These are phyloP conservation scores for Scolecobasidium constrictum DNA, from an alignment of 2,329 filamentous ascomycete species.

Conservation along the genomic window DNA sequence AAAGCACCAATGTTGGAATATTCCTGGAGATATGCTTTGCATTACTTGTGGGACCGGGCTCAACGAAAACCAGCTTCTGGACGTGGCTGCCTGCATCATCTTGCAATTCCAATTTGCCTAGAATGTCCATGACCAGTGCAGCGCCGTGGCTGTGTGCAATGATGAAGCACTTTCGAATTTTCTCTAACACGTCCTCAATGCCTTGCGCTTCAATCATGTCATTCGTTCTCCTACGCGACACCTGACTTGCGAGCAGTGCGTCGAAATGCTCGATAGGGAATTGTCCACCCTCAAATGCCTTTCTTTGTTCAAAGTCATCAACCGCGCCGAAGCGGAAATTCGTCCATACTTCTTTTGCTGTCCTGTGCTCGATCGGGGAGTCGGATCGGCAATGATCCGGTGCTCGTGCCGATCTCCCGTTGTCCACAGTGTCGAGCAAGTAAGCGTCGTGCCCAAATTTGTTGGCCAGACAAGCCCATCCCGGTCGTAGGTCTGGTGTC, in stretches of 20 bases:
- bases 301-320: slow-evolving; percentile 4
- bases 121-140: slow-evolving; percentile 2
- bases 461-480: slow-evolving; percentile 6
- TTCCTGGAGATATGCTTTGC: not conserved
- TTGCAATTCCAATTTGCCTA: not conserved
- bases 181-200: slow-evolving; percentile 8
- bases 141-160: slow-evolving; percentile 10
- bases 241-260: slow-evolving; percentile 5
- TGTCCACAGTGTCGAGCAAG: slow-evolving; percentile 8
- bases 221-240: slow-evolving; percentile 8
- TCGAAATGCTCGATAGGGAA: slow-evolving; percentile 9
- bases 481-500: slow-evolving; percentile 10
- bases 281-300: slow-evolving; percentile 4
- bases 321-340: slow-evolving; percentile 7
- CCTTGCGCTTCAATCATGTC: slow-evolving; percentile 8
- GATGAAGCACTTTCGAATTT: slow-evolving; percentile 9
- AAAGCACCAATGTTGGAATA: slow-evolving; percentile 6
- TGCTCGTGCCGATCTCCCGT: slow-evolving; percentile 5
- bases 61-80: not conserved
- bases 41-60: not conserved
- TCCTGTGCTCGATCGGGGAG: slow-evolving; percentile 4
- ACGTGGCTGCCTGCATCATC: not conserved
- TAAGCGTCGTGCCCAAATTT: slow-evolving; percentile 5
- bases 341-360: slow-evolving; percentile 9
- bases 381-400: not conserved